These are phyloP conservation scores for Eucalyptus rudis DNA, from an alignment of 345 rosid species.

Conservation along the genomic window DNA sequence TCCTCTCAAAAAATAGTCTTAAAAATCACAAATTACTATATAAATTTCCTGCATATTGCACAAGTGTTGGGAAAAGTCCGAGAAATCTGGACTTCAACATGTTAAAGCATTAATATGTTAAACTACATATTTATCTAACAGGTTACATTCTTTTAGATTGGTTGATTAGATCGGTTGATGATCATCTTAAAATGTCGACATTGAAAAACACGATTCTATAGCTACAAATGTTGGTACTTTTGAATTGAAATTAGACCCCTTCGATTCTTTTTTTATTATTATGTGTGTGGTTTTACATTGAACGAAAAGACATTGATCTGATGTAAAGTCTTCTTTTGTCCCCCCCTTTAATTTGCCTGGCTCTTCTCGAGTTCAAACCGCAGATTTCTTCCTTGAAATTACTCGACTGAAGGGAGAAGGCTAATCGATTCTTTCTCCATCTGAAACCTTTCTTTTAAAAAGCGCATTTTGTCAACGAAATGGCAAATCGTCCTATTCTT, in stretches of 20 bases:
- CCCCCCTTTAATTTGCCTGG: not conserved
- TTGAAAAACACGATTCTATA: not conserved
- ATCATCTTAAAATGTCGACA: not conserved
- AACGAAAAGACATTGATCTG: not conserved
- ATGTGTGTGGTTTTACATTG: not conserved
- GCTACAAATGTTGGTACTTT: not conserved
- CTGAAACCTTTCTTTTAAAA: not conserved
- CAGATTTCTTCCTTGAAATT: not conserved
- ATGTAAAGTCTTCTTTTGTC: not conserved
- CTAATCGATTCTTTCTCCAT: not conserved
- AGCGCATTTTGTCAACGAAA: not conserved
- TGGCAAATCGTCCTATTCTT: not conserved
- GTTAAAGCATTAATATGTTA: not conserved
- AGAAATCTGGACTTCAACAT: not conserved
- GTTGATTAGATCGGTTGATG: not conserved
- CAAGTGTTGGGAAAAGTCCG: not conserved
- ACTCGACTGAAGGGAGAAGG: not conserved
- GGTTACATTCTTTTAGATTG: not conserved
- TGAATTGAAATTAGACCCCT: not conserved
- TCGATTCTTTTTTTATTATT: not conserved
- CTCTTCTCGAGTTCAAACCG: not conserved
- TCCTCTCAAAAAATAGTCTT: not conserved
- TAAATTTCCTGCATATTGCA: not conserved
- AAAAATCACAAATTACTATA: not conserved
- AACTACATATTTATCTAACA: not conserved